A percentile compares a stretch with the other conserved stretches of the same genome.
phyloP scores from a whole-genome alignment of 192 early-diverging fungal genomes.

The Coemansia sp. region DNA sequence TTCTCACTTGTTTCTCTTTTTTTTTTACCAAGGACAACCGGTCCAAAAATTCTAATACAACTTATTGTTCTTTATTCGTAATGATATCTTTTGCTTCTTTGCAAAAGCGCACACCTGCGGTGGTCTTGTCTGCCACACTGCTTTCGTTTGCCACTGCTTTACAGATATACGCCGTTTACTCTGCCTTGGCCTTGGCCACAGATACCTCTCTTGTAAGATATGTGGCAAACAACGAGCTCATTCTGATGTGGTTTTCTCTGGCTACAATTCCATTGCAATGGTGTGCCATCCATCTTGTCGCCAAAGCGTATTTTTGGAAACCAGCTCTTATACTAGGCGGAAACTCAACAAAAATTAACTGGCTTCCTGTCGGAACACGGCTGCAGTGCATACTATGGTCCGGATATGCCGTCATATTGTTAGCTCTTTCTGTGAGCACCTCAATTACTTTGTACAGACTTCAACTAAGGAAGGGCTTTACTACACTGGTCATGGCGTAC shows the following conservation, averaged over 20 bases:
- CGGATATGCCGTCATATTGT: neutral
- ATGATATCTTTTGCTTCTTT: neutral
- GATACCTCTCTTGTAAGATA: constrained; percentile 8
- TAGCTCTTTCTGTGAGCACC: constrained; percentile 1
- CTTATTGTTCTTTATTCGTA: neutral
- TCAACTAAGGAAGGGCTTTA: neutral
- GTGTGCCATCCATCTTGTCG: constrained; percentile 18
- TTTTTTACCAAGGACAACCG: too few species aligned
- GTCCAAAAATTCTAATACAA: too few species aligned
- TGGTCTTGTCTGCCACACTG: neutral
- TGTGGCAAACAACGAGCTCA: constrained; percentile 27
- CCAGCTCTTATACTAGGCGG: neutral
- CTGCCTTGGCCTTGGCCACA: neutral
- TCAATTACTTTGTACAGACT: constrained; percentile 15
- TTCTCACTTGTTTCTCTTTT: too few species aligned
- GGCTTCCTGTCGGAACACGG: constrained; percentile 22
- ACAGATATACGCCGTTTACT: constrained; percentile 17
- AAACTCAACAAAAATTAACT: constrained; percentile 11
- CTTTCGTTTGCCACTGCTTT: constrained; percentile 11
- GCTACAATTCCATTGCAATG: constrained; percentile 19
- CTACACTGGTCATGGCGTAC: constrained; percentile 1
- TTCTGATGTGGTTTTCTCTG: constrained; percentile 25
- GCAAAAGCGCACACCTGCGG: neutral
- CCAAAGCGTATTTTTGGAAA: constrained; percentile 3
- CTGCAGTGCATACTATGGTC: constrained; percentile 24